A percentile compares a stretch with the other conserved stretches of the same genome.
These are phyloP conservation scores for Turnera subulata DNA, from an alignment of 345 rosid genomes.

Conservation along the genomic window DNA sequence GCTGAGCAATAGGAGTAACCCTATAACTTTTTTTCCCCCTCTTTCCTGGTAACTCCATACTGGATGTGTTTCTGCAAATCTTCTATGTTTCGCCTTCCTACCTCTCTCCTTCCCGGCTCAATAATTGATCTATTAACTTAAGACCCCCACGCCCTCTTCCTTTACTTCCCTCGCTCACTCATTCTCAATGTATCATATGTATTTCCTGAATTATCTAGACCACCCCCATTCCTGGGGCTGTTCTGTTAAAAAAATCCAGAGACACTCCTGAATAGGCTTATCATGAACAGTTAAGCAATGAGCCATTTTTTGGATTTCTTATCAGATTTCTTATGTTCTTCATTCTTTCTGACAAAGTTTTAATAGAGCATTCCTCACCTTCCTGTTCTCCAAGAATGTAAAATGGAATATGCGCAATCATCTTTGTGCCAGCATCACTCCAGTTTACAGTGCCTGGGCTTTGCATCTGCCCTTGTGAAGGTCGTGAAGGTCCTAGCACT, in stretches of 20 bases:
- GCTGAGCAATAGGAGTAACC: not conserved
- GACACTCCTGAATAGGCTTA: not conserved
- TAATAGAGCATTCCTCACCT: conserved; percentile 40
- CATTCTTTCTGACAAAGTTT: not conserved
- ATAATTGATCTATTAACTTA: no score
- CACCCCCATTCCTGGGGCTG: no score
- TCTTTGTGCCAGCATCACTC: conserved; percentile 65
- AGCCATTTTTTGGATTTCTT: not conserved
- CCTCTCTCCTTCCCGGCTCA: no score
- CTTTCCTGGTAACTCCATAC: no score
- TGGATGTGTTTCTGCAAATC: no score
- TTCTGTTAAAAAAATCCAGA: no score
- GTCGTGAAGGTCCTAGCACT: conserved; percentile 65
- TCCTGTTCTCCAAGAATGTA: conserved; percentile 74
- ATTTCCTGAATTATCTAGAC: no score
- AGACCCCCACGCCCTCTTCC: no score
- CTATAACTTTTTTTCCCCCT: no score
- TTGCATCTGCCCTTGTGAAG: conserved; percentile 40
- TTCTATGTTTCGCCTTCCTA: no score
- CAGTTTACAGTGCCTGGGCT: conserved; percentile 76
- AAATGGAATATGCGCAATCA: conserved; percentile 76
- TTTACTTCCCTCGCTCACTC: no score
- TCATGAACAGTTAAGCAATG: not conserved
- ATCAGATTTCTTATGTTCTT: not conserved
- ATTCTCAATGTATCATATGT: no score